Base-by-base conservation (phyloP, 352 stramenopile species). In the Globisporangium canariense region DNA sequence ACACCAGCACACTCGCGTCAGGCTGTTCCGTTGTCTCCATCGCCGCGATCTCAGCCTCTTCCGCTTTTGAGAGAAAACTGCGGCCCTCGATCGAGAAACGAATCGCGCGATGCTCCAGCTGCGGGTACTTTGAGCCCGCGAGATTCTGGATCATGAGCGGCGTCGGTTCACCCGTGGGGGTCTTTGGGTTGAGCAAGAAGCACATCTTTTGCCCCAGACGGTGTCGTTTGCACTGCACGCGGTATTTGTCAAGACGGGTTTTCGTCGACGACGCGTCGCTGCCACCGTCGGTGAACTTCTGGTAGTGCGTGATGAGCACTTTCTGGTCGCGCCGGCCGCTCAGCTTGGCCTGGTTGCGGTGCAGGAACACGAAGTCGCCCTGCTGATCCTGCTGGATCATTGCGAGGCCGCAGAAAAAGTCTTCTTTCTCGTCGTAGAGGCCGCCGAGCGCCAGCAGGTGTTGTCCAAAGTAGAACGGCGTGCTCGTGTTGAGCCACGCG, bases 11-110 rank as follows among this genome's bases (percentile, higher is more conserved):
- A 5, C 4, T 30, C 47, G 22, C 52, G n/a, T 8, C 6, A 6
- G 58, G 22, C 34, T 51, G 3, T 4, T 16, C 32, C 4, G 20
- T 41, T 50, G 32, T 25, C 41, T 64, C 58, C 32, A 64, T 53
- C 20, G 22, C 47, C 4, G 38, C 32, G 34, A 64, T 43, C 58
- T 40, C 47, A 0, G 34, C 34, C 25, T 92, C 83, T 69, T 92
- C 83, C 9, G 65, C 70, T 14, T 66, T 66, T 30, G 74, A 86
- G 18, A 92, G 70, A 0, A 86, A 65, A 10, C 75, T 71, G 30
- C 83, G 77, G 18, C 81, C 83, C 74, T 90, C 81, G 54, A 92
- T 92, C 20, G 83, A 92, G 68, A 86, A 89, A 3, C 81, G 68
- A 54, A 92, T 90, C 32, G 83, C 81, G 13, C 88, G 75, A 50